phyloP scores from a whole-genome alignment of 176 grass and related monocot genomes.

The Oryza punctata region DNA sequence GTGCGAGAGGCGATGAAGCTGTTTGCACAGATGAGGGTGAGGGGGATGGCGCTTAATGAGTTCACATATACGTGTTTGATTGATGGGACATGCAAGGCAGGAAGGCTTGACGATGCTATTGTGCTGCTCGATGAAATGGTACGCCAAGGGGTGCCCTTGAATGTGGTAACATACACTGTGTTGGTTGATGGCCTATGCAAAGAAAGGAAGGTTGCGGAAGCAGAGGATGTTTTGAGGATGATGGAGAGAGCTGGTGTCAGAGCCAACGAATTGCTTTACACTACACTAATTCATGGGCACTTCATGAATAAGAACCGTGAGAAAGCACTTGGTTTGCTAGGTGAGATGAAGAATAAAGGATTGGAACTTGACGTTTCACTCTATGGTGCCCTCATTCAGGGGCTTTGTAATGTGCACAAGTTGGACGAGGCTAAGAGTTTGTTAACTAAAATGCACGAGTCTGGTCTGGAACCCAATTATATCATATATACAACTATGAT shows the following conservation, averaged over 20 bases:
- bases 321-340: constrained; percentile 63
- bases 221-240: constrained; percentile 62
- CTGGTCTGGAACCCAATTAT: constrained; percentile 73
- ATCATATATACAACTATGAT: constrained; percentile 92
- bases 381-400: constrained; percentile 86
- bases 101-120: constrained; percentile 66
- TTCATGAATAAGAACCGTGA: constrained; percentile 69
- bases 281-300: constrained; percentile 78
- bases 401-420: constrained; percentile 80
- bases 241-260: constrained; percentile 60
- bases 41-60: constrained; percentile 82
- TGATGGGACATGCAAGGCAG: constrained; percentile 80
- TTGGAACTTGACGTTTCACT: constrained; percentile 75
- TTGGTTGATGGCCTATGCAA: constrained; percentile 88
- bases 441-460: constrained; percentile 70
- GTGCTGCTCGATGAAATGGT: constrained; percentile 88
- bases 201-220: constrained; percentile 68
- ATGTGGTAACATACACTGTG: constrained; percentile 77
- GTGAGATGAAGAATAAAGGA: constrained; percentile 79
- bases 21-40: constrained; percentile 84
- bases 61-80: constrained; percentile 87
- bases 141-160: constrained; percentile 57
- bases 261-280: constrained; percentile 69
- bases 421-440: constrained; percentile 85
- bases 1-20: constrained; percentile 80